Conservation (phyloP, 805 yeast genomes). For the Ogataea nakhonphanomensis region DNA sequence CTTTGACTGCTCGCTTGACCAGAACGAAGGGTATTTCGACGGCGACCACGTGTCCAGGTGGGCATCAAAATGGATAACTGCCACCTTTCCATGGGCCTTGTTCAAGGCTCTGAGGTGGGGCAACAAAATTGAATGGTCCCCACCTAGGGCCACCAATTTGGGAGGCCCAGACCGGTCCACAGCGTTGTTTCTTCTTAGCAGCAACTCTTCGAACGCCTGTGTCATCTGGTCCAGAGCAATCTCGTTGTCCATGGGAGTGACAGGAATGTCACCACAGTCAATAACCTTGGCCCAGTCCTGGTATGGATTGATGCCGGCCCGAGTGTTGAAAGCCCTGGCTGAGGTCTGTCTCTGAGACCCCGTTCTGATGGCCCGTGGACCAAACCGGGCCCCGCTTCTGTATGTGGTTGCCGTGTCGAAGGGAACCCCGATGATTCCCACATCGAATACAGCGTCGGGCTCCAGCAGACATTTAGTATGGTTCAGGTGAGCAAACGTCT, state of each 20-base stretch:
- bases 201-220: conserved; percentile 52
- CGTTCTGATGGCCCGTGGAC: conserved; percentile 67
- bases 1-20: conserved; percentile 39
- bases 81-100: conserved; percentile 59
- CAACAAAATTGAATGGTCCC: conserved; percentile 75
- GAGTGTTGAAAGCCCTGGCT: conserved; percentile 63
- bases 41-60: conserved; percentile 85
- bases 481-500: conserved; percentile 73
- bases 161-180: conserved; percentile 42
- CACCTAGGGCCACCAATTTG: conserved; percentile 69
- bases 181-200: conserved; percentile 33
- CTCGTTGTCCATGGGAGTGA: conserved; percentile 55
- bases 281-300: conserved; percentile 45
- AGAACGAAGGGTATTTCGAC: conserved; percentile 51
- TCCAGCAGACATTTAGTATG: conserved; percentile 54
- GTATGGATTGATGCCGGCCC: conserved; percentile 52
- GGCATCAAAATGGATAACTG: conserved; percentile 80
- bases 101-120: conserved; percentile 68
- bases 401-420: conserved; percentile 12
- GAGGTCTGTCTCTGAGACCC: conserved; percentile 71
- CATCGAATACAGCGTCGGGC: conserved; percentile 50
- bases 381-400: conserved; percentile 29
- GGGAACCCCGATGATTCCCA: conserved; percentile 44
- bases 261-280: conserved; percentile 59
- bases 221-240: conserved; percentile 54